Conservation (phyloP, 768 basidiomycete species). For the Hortiboletus campestris region DNA sequence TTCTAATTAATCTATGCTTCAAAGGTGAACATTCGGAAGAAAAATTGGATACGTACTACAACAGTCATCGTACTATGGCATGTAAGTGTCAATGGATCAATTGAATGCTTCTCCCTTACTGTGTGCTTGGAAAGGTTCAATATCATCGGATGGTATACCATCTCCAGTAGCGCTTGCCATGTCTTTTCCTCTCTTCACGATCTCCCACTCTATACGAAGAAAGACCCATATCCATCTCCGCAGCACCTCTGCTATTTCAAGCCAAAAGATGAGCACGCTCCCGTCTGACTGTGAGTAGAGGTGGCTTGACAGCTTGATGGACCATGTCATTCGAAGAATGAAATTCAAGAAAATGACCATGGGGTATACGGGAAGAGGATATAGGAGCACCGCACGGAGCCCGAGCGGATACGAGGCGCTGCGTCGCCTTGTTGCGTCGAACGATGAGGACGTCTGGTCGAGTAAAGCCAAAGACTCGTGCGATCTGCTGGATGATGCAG, state of each 20-base stretch:
- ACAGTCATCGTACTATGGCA: not conserved
- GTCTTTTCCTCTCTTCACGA: constrained; percentile 54
- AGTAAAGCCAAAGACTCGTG: not conserved
- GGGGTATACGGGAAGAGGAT: constrained; percentile 83
- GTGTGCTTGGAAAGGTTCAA: constrained; percentile 15
- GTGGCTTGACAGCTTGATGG: constrained; percentile 84
- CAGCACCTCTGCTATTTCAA: constrained; percentile 86
- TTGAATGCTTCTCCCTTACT: constrained; percentile 16
- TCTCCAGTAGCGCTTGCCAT: not conserved
- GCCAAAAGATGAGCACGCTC: constrained; percentile 79
- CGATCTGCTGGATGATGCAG: constrained; percentile 19
- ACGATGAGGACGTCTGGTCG: constrained; percentile 14
- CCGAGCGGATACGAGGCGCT: constrained; percentile 55
- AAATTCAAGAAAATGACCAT: constrained; percentile 80
- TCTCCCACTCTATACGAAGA: constrained; percentile 95
- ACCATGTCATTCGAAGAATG: constrained; percentile 90
- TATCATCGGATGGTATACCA: constrained; percentile 5
- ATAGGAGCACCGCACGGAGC: constrained; percentile 71
- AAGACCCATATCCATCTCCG: constrained; percentile 99
- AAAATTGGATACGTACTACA: constrained; percentile 15
- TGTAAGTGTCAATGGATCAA: constrained; percentile 8
- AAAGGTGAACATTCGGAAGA: not conserved
- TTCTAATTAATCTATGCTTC: constrained; percentile 8
- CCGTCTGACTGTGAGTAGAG: constrained; percentile 78
- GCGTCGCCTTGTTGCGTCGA: constrained; percentile 14